These are phyloP conservation scores for Komagataella kurtzmanii DNA, from an alignment of 805 yeast genomes.

Conservation along the genomic window DNA sequence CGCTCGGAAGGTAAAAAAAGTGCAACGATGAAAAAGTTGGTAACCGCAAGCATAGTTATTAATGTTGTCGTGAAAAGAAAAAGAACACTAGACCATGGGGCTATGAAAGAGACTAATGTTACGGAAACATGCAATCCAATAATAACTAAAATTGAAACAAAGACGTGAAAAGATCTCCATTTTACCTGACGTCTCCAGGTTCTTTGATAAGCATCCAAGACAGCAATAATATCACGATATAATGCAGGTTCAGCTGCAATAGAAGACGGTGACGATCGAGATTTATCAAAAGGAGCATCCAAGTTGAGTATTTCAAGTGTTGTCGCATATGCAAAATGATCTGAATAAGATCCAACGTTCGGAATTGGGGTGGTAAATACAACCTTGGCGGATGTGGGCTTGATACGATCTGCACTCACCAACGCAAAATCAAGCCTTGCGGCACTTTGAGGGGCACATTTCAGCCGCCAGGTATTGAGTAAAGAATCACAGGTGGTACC, in stretches of 20 bases:
- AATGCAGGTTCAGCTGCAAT: conserved; percentile 12
- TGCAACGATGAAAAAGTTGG: conserved; percentile 68
- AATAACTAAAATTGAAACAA: conserved; percentile 34
- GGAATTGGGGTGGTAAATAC: conserved; percentile 61
- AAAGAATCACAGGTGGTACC: conserved; percentile 87
- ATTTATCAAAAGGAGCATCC: background rate
- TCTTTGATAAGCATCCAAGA: conserved; percentile 30
- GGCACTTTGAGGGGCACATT: conserved; percentile 49
- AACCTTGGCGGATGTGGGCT: conserved; percentile 52
- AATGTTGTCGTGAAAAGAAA: conserved; percentile 42
- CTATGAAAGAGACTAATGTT: conserved; percentile 39
- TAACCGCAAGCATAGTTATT: conserved; percentile 49
- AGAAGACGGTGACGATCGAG: background rate
- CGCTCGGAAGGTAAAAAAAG: conserved; percentile 72
- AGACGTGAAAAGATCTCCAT: conserved; percentile 58
- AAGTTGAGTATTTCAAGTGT: conserved; percentile 24
- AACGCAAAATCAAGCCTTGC: conserved; percentile 86
- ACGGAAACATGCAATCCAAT: conserved; percentile 42
- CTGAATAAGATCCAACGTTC: conserved; percentile 67
- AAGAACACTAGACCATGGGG: conserved; percentile 56
- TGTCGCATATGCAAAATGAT: conserved; percentile 75
- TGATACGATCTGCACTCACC: conserved; percentile 41
- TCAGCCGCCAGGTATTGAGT: conserved; percentile 75
- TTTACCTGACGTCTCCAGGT: conserved; percentile 44
- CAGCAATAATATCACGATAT: conserved; percentile 34